Evolutionary conservation across 2,329 filamentous ascomycete species (phyloP).

Genomic region (Exophiala sp.): DNA sequence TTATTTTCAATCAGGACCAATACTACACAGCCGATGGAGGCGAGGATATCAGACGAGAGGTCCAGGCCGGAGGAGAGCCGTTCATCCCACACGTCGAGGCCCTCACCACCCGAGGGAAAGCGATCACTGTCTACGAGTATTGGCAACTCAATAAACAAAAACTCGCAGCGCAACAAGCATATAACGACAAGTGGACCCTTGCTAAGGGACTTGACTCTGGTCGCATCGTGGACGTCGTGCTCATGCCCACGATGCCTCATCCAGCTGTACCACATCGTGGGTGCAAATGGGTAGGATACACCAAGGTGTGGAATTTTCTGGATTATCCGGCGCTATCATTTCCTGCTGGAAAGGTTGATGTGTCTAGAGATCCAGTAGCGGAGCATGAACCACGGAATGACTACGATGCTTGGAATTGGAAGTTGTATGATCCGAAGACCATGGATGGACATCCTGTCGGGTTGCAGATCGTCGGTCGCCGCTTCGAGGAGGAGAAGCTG

Average conservation of each 20-base stretch:
- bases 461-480: slow-evolving; percentile 52
- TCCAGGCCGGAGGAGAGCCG: slow-evolving; percentile 56
- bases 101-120: slow-evolving; percentile 50
- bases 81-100: slow-evolving; percentile 57
- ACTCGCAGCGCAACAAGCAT: slow-evolving; percentile 50
- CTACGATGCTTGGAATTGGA: slow-evolving; percentile 52
- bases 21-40: slow-evolving; percentile 63
- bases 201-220: slow-evolving; percentile 44
- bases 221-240: slow-evolving; percentile 51
- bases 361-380: slow-evolving; percentile 35
- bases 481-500: slow-evolving; percentile 55
- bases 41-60: slow-evolving; percentile 58
- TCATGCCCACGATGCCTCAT: slow-evolving; percentile 61
- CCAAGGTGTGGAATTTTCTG: slow-evolving; percentile 60
- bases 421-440: slow-evolving; percentile 43
- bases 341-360: slow-evolving; percentile 37
- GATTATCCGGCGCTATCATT: slow-evolving; percentile 60
- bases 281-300: slow-evolving; percentile 48
- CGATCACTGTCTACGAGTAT: slow-evolving; percentile 62
- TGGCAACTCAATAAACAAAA: slow-evolving; percentile 65
- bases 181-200: slow-evolving; percentile 58
- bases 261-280: slow-evolving; percentile 30
- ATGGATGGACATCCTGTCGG: slow-evolving; percentile 49
- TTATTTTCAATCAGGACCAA: slow-evolving; percentile 42
- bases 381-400: slow-evolving; percentile 48